These are phyloP conservation scores for Hanseniaspora occidentalis DNA, from an alignment of 805 yeast genomes.

Conservation along the genomic window DNA sequence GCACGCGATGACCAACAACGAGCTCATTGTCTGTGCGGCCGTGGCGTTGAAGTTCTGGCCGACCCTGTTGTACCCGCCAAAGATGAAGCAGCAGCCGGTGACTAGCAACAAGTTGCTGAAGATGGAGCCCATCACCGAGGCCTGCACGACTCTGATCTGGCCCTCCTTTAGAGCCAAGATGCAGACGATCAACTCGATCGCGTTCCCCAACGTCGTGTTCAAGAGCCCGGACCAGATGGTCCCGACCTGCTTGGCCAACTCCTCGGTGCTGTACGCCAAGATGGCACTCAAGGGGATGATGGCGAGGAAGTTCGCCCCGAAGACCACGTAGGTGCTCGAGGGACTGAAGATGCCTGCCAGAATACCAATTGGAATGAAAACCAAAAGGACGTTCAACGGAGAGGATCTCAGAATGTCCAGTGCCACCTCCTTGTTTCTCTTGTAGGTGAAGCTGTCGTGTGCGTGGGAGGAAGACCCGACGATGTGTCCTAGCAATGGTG, in stretches of 20 bases:
- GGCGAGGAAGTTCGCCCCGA: conserved; percentile 72
- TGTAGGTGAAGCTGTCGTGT: conserved; percentile 7
- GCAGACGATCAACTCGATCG: conserved; percentile 92
- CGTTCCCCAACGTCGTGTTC: conserved; percentile 96
- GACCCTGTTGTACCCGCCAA: conserved; percentile 78
- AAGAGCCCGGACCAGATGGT: conserved; percentile 87
- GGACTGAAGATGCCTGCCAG: conserved; percentile 26
- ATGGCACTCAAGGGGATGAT: conserved; percentile 88
- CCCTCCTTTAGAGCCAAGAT: conserved; percentile 76
- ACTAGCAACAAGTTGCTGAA: conserved; percentile 80
- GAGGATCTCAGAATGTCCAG: conserved; percentile 35
- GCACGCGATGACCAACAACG: conserved; percentile 81
- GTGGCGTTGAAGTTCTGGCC: conserved; percentile 90
- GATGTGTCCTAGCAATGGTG: background rate
- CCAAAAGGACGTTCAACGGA: conserved; percentile 61
- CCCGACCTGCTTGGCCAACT: conserved; percentile 76
- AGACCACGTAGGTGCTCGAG: conserved; percentile 28
- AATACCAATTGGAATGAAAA: conserved; percentile 85
- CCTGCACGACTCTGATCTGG: conserved; percentile 90
- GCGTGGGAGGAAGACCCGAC: conserved; percentile 4
- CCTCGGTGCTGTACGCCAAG: conserved; percentile 88
- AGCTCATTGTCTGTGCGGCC: conserved; percentile 96
- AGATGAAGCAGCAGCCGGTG: conserved; percentile 88
- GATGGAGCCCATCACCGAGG: conserved; percentile 92
- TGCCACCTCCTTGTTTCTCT: conserved; percentile 15